Percentiles rank a stretch among this genome's conserved stretches.
Conservation (phyloP, 352 stramenopile genomes). For the Phytophthora kernoviae region DNA sequence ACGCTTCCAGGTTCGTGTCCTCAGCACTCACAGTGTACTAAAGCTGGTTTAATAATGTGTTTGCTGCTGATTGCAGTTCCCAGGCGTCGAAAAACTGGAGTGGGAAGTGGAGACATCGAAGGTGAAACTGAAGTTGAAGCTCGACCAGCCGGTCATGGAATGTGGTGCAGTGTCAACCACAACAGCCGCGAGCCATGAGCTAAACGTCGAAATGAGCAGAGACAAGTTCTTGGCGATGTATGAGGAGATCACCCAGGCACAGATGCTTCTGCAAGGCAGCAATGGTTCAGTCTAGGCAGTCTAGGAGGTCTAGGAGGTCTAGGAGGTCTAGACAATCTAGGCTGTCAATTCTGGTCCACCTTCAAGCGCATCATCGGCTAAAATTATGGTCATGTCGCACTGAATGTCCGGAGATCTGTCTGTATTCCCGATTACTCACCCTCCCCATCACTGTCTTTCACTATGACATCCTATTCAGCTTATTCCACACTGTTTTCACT, state of each 20-base stretch:
- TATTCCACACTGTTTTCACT: neutral
- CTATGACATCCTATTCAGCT: constrained; percentile 9
- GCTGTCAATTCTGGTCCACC: neutral
- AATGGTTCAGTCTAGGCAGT: neutral
- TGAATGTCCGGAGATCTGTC: constrained; percentile 6
- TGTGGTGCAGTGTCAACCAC: constrained; percentile 13
- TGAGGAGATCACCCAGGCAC: constrained; percentile 39
- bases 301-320: no score
- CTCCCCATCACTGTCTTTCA: constrained; percentile 5
- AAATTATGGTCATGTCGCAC: constrained; percentile 32
- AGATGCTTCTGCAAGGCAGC: constrained; percentile 26
- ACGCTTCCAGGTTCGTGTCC: constrained; percentile 41
- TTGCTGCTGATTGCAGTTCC: constrained; percentile 25
- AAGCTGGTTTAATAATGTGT: neutral
- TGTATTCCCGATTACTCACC: constrained; percentile 10
- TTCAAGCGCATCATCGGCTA: constrained; percentile 19
- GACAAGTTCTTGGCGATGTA: constrained; percentile 42
- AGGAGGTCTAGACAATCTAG: no score
- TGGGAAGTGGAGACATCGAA: constrained; percentile 27
- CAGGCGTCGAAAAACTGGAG: constrained; percentile 30
- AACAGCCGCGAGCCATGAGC: constrained; percentile 4
- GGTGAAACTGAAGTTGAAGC: constrained; percentile 33
- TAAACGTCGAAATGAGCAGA: constrained; percentile 27
- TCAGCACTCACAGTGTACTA: neutral
- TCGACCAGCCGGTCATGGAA: constrained; percentile 32